Percentiles rank a stretch among this genome's conserved stretches.
These are phyloP conservation scores for Coniochaeta ligniaria DNA, from an alignment of 2,329 filamentous ascomycete genomes.

Conservation along the genomic window DNA sequence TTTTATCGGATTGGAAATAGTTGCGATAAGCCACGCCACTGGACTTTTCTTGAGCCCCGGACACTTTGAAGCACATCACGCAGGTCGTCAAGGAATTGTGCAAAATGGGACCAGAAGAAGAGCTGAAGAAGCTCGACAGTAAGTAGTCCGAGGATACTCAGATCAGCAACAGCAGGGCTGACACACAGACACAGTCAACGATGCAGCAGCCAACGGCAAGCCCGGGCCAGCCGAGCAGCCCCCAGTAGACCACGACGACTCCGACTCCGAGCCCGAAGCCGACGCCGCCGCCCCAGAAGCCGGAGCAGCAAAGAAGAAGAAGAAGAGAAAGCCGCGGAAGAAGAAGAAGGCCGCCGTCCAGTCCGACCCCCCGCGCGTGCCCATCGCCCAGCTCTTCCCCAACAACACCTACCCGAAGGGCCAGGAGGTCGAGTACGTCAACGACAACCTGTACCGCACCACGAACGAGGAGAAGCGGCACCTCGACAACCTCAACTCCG, in stretches of 20 bases:
- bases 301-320: slow-evolving; percentile 64
- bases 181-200: slow-evolving; percentile 25
- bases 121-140: slow-evolving; percentile 34
- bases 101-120: slow-evolving; percentile 33
- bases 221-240: slow-evolving; percentile 21
- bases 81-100: not conserved
- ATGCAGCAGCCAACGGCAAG: slow-evolving; percentile 26
- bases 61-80: too few species aligned
- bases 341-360: slow-evolving; percentile 59
- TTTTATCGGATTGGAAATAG: not conserved
- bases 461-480: slow-evolving; percentile 81
- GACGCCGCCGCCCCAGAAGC: slow-evolving; percentile 27
- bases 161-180: not conserved
- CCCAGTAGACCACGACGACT: slow-evolving; percentile 36
- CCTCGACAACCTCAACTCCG: slow-evolving; percentile 70
- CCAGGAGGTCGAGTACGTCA: slow-evolving; percentile 68
- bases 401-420: slow-evolving; percentile 67
- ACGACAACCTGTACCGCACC: slow-evolving; percentile 73
- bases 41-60: too few species aligned
- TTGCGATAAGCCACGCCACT: not conserved
- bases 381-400: slow-evolving; percentile 67
- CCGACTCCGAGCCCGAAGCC: slow-evolving; percentile 45
- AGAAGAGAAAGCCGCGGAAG: slow-evolving; percentile 71
- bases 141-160: slow-evolving; percentile 7
- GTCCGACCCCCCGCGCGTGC: slow-evolving; percentile 69